These are phyloP conservation scores for Nicotiana tomentosiformis DNA, from an alignment of 257 asterid genomes.

Conservation along the genomic window DNA sequence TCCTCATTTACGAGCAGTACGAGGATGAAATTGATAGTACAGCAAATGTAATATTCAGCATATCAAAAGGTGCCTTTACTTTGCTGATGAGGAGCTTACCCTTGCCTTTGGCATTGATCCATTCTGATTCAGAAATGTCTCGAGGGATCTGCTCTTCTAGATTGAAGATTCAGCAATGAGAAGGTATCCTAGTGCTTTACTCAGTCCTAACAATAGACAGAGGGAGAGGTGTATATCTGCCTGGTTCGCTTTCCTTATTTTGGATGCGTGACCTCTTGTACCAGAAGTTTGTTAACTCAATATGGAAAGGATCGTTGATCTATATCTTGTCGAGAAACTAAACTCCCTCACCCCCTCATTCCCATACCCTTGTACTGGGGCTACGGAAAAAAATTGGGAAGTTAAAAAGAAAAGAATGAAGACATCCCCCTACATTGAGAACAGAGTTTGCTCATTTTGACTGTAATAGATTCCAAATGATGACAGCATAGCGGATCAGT, in stretches of 20 bases:
- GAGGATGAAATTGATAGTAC: constrained; percentile 63
- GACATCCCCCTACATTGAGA: background rate
- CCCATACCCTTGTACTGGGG: background rate
- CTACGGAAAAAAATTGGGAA: background rate
- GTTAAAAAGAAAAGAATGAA: background rate
- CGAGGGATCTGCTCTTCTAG: background rate
- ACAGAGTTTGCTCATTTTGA: background rate
- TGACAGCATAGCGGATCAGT: background rate
- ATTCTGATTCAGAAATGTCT: background rate
- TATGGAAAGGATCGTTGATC: background rate
- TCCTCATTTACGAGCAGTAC: constrained; percentile 81
- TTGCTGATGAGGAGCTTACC: constrained; percentile 17
- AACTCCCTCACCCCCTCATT: background rate
- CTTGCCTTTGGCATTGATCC: constrained; percentile 6
- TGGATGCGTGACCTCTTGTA: background rate
- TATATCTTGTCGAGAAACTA: background rate
- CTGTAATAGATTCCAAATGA: background rate
- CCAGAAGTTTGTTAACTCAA: constrained; percentile 2
- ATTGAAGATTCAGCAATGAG: constrained; percentile 1
- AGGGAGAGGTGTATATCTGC: background rate
- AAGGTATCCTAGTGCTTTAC: background rate
- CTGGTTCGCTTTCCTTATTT: background rate
- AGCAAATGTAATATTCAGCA: constrained; percentile 9
- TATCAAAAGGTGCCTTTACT: background rate
- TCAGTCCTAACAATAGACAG: background rate